These are phyloP conservation scores for Cryptosporidium xiaoi DNA, from an alignment of 169 alveolate species.

Conservation along the genomic window DNA sequence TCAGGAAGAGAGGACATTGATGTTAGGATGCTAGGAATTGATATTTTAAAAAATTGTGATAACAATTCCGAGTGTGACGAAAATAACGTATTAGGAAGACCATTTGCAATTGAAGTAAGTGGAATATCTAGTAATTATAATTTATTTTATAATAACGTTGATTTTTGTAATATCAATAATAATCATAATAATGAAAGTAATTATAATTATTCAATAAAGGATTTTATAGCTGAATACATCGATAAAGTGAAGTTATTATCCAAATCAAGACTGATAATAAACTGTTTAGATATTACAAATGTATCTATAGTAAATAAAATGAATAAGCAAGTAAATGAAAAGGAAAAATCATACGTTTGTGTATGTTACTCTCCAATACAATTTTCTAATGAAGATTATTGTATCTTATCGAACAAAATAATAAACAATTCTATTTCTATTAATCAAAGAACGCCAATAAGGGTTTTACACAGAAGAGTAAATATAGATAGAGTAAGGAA, in stretches of 20 bases:
- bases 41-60: background rate
- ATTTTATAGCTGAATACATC: slow-evolving; percentile 13
- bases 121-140: slow-evolving; percentile 76
- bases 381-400: slow-evolving; percentile 76
- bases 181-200: background rate
- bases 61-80: background rate
- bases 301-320: slow-evolving; percentile 78
- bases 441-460: slow-evolving; percentile 87
- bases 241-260: slow-evolving; percentile 12
- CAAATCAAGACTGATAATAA: slow-evolving; percentile 71
- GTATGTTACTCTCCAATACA: slow-evolving; percentile 79
- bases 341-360: slow-evolving; percentile 82
- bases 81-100: slow-evolving; percentile 81
- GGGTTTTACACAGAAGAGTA: slow-evolving; percentile 90
- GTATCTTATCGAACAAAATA: slow-evolving; percentile 73
- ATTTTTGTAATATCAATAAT: background rate
- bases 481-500: slow-evolving; percentile 82
- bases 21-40: slow-evolving; percentile 89
- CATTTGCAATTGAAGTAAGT: slow-evolving; percentile 86
- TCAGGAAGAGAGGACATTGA: slow-evolving; percentile 92
- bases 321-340: slow-evolving; percentile 82
- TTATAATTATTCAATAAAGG: slow-evolving; percentile 16
- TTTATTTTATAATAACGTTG: slow-evolving; percentile 23
- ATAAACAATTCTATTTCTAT: slow-evolving; percentile 66
- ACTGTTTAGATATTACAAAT: slow-evolving; percentile 77